These are phyloP conservation scores for Alopecurus myosuroides DNA, from an alignment of 176 grass and related monocot species.

Conservation along the genomic window DNA sequence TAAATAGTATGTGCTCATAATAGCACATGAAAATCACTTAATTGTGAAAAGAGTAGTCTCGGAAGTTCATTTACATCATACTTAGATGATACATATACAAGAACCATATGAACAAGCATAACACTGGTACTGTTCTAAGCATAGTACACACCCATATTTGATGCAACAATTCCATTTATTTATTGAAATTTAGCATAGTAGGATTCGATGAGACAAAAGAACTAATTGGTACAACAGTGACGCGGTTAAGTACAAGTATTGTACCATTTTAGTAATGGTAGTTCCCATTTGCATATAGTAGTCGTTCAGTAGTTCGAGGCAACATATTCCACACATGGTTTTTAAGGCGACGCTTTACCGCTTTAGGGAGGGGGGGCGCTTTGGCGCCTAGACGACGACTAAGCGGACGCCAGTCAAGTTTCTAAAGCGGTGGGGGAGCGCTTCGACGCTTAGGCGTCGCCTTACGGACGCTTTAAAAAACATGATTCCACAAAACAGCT, in stretches of 20 bases:
- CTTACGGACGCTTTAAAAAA: too few relatives aligned
- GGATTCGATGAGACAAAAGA: neutral
- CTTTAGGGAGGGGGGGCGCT: too few relatives aligned
- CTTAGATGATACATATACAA: neutral
- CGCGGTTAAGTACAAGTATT: neutral
- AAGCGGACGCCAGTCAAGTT: too few relatives aligned
- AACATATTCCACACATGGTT: neutral
- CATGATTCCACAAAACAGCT: neutral
- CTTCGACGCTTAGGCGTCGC: too few relatives aligned
- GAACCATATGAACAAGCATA: neutral
- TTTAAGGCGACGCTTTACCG: too few relatives aligned
- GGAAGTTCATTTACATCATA: neutral
- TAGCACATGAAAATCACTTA: conserved; percentile 14
- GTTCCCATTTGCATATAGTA: neutral
- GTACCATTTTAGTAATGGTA: neutral
- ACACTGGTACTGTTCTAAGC: neutral
- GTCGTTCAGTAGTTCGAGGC: neutral
- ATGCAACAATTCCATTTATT: neutral
- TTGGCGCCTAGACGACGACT: too few relatives aligned
- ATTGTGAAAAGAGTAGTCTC: neutral
- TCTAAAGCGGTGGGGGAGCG: too few relatives aligned
- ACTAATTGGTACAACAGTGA: neutral
- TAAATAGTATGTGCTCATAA: neutral
- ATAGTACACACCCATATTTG: neutral
- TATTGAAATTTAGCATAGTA: neutral